A percentile compares a stretch with the other conserved stretches of the same genome.
Evolutionary conservation across 441 rosid species (phyloP).

Genomic region (Geranium incanum): DNA sequence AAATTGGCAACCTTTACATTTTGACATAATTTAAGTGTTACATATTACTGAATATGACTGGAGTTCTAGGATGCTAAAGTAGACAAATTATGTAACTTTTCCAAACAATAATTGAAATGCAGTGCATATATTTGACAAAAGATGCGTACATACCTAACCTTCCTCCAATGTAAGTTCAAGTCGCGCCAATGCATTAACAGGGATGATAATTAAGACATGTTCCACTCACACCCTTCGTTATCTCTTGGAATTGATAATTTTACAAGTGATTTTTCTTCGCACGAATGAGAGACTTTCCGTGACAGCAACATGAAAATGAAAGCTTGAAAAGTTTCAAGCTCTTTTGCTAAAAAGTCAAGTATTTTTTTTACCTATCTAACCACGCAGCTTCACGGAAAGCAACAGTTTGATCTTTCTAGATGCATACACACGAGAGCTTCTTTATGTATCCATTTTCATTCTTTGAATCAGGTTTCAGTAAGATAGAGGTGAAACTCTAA

Average conservation of each 20-base stretch:
- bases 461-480: background rate
- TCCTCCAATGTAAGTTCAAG: background rate
- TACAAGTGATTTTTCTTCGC: background rate
- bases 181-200: background rate
- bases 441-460: background rate
- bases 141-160: background rate
- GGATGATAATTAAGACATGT: background rate
- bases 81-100: background rate
- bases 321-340: background rate
- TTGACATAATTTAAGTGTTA: background rate
- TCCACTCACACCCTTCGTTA: background rate
- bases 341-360: background rate
- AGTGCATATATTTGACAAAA: background rate
- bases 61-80: background rate
- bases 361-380: background rate
- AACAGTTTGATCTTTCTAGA: conserved; percentile 1
- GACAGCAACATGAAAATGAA: conserved; percentile 3
- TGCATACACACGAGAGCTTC: background rate
- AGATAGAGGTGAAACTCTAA: background rate
- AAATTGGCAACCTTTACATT: background rate
- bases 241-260: background rate
- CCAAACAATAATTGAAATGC: background rate
- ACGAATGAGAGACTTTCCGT: background rate
- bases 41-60: background rate
- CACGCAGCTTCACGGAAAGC: background rate